Conservation (phyloP, 495 filamentous ascomycete genomes). For the Trichoderma asperelloides region DNA sequence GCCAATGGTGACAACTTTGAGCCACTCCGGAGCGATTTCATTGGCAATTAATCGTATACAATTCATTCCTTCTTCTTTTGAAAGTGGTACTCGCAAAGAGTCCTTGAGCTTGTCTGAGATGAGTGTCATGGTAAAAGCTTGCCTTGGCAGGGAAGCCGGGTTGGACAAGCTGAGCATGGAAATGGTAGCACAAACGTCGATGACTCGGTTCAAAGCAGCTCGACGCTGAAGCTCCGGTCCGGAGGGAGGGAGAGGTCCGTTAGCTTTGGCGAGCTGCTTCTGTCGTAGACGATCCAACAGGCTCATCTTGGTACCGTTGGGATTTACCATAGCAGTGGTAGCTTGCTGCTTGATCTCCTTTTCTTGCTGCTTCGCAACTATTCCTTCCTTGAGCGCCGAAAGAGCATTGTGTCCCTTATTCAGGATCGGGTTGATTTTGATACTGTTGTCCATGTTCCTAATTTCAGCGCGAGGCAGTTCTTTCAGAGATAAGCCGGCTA, state of each 20-base stretch:
- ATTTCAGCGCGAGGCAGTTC: conserved; percentile 49
- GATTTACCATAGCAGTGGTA: conserved; percentile 17
- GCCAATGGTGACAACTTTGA: conserved; percentile 45
- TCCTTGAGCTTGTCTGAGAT: conserved; percentile 50
- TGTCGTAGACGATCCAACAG: conserved; percentile 56
- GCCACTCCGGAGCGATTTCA: conserved; percentile 57
- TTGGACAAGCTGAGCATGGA: conserved; percentile 44
- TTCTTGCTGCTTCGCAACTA: conserved; percentile 35
- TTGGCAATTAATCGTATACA: conserved; percentile 47
- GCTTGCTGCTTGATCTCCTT: conserved; percentile 10
- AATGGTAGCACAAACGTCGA: conserved; percentile 52
- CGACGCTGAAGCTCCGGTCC: conserved; percentile 42
- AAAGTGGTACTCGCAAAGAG: conserved; percentile 52
- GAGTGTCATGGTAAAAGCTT: conserved; percentile 53
- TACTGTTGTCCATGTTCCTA: conserved; percentile 33
- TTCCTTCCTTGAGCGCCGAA: conserved; percentile 47
- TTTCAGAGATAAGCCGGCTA: conserved; percentile 33
- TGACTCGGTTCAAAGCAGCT: conserved; percentile 49
- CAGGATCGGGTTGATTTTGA: conserved; percentile 33
- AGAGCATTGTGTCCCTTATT: conserved; percentile 53
- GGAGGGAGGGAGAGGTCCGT: conserved; percentile 24
- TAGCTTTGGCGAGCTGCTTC: conserved; percentile 41
- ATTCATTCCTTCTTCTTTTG: conserved; percentile 45
- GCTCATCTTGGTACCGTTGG: conserved; percentile 30
- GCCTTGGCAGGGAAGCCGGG: conserved; percentile 26